Evolutionary conservation across 108 stramenopile species (phyloP), one percentile per base, ranked within the genome.

Genomic region (Schizochytrium sp.): DNA sequence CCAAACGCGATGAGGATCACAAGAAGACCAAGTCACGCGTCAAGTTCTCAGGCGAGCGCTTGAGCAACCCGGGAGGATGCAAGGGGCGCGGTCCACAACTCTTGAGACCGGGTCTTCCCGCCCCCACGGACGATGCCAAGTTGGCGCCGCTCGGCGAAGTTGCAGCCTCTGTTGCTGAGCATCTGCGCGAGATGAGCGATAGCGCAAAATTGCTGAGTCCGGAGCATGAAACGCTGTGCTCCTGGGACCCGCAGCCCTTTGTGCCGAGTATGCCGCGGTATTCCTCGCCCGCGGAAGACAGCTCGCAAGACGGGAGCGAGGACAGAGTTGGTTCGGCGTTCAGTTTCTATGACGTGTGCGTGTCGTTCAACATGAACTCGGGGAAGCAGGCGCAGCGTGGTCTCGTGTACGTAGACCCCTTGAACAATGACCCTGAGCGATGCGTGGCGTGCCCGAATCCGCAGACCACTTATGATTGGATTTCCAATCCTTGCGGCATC

Each of bases 191-290:
- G 8, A 69, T 69, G 63, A 69, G 25, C 14, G 41, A 18, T 18
- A 23, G 25, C 41, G 63, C 63, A 5, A 18, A 2, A 23, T 1
- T 69, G 14, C 63, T 69, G 25, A 69, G 63, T 23, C 63, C 63
- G 41, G 76, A 83, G 10, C 76, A 83, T 23, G 76, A 83, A 12
- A 83, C 63, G 4, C 63, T 83, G 76, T 83, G 76, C 76, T 83
- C 76, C 10, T 83, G 76, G 76, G 76, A 83, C 28, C 76, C 76
- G 48, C 45, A 47, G 76, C 48, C 51, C n/a, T 83, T 83, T 23
- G 43, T 83, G 51, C 76, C 76, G 76, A 53, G 48, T 12, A n/a
- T 53, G n/a, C 76, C 76, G 28, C 48, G 48, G 14, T 83, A 45
- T 83, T 53, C 48, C 51, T 21, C 45, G 45, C 12, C 51, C 21